Evolutionary conservation across 2,329 filamentous ascomycete genomes (phyloP).

Genomic region (Cladophialophora carrionii): DNA sequence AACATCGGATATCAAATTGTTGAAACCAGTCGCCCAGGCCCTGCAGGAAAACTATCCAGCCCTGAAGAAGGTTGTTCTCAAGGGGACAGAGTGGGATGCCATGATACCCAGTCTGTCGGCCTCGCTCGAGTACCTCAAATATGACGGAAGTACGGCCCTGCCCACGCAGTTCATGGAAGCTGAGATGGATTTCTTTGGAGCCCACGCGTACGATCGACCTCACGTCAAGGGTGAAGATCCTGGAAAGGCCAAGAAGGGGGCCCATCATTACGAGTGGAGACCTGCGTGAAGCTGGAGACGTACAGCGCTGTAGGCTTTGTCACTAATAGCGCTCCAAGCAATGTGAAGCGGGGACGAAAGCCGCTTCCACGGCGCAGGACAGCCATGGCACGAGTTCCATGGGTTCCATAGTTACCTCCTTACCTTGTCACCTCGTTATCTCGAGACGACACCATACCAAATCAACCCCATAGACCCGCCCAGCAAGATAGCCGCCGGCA

Average conservation of each 20-base stretch:
- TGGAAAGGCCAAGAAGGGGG: conserved; percentile 2
- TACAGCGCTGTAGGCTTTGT: not conserved
- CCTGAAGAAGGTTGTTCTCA: conserved; percentile 9
- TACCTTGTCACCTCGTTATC: not conserved
- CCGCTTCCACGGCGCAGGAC: too few species aligned
- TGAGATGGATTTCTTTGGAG: not conserved
- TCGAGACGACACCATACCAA: conserved; percentile 49
- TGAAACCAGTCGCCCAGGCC: conserved; percentile 1
- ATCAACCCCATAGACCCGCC: conserved; percentile 54
- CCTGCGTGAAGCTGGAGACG: not conserved
- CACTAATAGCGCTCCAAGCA: not conserved
- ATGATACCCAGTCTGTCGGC: conserved; percentile 1
- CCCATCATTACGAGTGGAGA: conserved; percentile 12
- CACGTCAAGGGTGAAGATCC: conserved; percentile 5
- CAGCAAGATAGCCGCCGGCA: conserved; percentile 51
- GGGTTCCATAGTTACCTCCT: too few species aligned
- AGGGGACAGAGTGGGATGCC: not conserved
- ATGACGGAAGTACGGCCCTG: not conserved
- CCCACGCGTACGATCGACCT: not conserved
- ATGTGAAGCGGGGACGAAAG: not conserved
- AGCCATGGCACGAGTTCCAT: too few species aligned
- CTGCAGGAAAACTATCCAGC: not conserved
- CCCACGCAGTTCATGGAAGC: conserved; percentile 15
- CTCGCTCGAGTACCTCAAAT: conserved; percentile 10
- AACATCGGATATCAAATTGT: not conserved